Percentiles rank a stretch among this genome's conserved stretches.
Evolutionary conservation across 768 basidiomycete genomes (phyloP).

Genomic region (Rhodotorula kratochvilovae): DNA sequence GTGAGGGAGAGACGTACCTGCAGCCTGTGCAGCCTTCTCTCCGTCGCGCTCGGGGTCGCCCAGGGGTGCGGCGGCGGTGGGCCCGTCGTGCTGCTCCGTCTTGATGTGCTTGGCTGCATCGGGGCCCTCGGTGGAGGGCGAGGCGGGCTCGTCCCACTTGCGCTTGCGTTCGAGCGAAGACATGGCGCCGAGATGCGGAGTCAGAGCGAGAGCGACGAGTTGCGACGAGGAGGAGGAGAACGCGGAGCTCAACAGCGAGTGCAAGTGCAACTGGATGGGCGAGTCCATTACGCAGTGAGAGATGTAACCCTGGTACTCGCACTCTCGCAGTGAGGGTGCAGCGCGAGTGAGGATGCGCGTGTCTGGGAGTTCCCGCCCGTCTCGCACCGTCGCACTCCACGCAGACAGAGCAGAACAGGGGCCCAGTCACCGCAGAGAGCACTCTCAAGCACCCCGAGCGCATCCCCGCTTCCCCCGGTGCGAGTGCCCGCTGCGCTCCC

Average conservation of each 20-base stretch:
- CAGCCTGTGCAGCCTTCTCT: constrained; percentile 61
- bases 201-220: neutral
- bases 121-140: constrained; percentile 50
- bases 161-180: constrained; percentile 52
- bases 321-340: no score
- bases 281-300: no score
- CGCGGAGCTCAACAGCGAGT: neutral
- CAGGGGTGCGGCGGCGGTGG: constrained; percentile 11
- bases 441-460: no score
- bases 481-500: no score
- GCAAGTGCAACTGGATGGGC: no score
- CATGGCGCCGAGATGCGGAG: neutral
- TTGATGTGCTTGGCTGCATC: constrained; percentile 52
- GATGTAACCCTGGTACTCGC: no score
- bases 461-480: no score
- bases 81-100: constrained; percentile 53
- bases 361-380: no score
- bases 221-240: neutral
- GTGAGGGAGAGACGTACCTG: constrained; percentile 38
- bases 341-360: no score
- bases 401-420: no score
- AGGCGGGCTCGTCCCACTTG: constrained; percentile 66
- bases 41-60: constrained; percentile 21
- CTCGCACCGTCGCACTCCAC: no score
- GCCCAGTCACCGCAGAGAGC: no score